Conservation (phyloP, 768 basidiomycete species). For the Lepiota venenata region DNA sequence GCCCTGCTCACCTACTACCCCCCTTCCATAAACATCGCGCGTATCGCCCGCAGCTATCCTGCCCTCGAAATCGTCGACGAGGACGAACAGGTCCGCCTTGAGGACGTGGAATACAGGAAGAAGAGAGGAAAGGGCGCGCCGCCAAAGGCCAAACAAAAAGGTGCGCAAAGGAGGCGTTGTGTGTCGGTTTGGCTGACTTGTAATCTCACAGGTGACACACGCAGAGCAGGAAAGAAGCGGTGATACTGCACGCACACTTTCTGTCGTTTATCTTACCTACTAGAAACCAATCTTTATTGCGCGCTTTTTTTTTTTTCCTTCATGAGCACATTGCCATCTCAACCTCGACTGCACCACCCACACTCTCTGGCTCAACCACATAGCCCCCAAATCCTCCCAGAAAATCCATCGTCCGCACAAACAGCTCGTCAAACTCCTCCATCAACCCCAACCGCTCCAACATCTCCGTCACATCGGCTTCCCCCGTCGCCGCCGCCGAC, state of each 20-base stretch:
- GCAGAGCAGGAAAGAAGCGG: slow-evolving; percentile 8
- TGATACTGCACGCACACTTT: too few relatives aligned
- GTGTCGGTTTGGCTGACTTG: too few relatives aligned
- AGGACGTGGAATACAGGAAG: slow-evolving; percentile 65
- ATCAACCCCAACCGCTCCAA: slow-evolving; percentile 53
- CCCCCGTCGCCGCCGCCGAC: slow-evolving; percentile 4
- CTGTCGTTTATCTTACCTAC: background rate
- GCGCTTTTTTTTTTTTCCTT: too few relatives aligned
- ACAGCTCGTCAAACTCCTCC: slow-evolving; percentile 62
- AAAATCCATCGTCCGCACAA: slow-evolving; percentile 56
- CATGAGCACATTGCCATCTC: background rate
- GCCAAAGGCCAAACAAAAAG: slow-evolving; percentile 70
- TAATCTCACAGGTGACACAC: slow-evolving; percentile 8
- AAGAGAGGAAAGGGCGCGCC: slow-evolving; percentile 82
- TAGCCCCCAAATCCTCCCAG: slow-evolving; percentile 44
- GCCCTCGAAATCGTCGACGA: slow-evolving; percentile 60
- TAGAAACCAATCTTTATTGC: background rate
- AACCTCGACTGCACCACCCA: slow-evolving; percentile 10
- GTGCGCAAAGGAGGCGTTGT: slow-evolving; percentile 49
- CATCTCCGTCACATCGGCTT: slow-evolving; percentile 33
- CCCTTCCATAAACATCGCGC: slow-evolving; percentile 48
- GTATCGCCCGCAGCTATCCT: slow-evolving; percentile 48
- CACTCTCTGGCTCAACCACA: slow-evolving; percentile 16
- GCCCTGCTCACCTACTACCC: slow-evolving; percentile 88
- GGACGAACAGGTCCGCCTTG: slow-evolving; percentile 62